These are phyloP conservation scores for Colletotrichum incanum DNA, from an alignment of 2,329 filamentous ascomycete species.

Conservation along the genomic window DNA sequence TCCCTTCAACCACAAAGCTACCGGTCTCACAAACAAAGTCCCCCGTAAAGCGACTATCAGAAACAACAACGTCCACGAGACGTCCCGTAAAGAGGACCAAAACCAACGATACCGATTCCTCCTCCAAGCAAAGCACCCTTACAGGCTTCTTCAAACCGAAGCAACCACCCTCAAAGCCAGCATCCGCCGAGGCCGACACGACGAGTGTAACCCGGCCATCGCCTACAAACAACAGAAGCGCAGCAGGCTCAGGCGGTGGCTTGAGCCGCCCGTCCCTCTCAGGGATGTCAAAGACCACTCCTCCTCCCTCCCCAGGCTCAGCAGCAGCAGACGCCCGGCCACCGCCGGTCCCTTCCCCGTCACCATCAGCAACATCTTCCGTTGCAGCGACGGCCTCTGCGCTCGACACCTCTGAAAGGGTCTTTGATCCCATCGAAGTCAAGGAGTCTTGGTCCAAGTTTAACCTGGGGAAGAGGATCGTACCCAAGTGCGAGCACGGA, in stretches of 20 bases:
- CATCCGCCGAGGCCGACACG: not conserved
- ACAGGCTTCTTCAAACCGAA: constrained; percentile 86
- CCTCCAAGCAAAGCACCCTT: constrained; percentile 70
- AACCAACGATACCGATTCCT: constrained; percentile 42
- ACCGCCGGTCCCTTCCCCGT: not conserved
- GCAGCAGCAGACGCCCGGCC: constrained; percentile 2
- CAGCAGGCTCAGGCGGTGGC: not conserved
- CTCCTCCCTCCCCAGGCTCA: not conserved
- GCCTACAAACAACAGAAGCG: not conserved
- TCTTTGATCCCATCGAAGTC: constrained; percentile 78
- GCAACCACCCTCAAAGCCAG: constrained; percentile 26
- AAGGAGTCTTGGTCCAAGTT: constrained; percentile 91
- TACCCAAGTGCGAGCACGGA: constrained; percentile 88
- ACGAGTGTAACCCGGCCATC: constrained; percentile 1
- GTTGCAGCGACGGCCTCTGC: constrained; percentile 1
- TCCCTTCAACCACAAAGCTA: constrained; percentile 57
- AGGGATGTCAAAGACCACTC: constrained; percentile 1
- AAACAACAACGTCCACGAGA: constrained; percentile 46
- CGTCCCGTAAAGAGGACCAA: constrained; percentile 56
- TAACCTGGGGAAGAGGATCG: constrained; percentile 77
- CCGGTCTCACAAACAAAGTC: constrained; percentile 30
- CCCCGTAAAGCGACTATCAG: constrained; percentile 43
- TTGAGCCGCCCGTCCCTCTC: not conserved
- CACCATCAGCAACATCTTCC: not conserved
- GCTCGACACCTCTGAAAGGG: constrained; percentile 53